A percentile compares a stretch with the other conserved stretches of the same genome.
These are phyloP conservation scores for Ulmus americana DNA, from an alignment of 331 rosid genomes.

Conservation along the genomic window DNA sequence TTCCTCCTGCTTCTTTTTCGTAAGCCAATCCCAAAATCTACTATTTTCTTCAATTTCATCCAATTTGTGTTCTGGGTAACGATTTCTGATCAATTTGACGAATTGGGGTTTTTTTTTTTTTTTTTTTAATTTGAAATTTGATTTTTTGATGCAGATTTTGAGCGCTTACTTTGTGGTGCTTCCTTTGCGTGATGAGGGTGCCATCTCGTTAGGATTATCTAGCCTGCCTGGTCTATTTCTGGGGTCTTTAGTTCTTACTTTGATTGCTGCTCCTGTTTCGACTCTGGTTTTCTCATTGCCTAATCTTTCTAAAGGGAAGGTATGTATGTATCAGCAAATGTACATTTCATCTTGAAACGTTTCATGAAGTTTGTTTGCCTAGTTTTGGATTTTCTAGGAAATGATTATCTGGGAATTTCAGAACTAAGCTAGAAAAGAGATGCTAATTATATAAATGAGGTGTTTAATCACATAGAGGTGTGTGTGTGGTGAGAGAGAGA, in stretches of 20 bases:
- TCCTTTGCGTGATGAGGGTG: slow-evolving; percentile 96
- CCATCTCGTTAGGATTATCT: slow-evolving; percentile 77
- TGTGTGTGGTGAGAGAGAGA: no score
- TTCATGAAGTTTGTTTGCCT: background rate
- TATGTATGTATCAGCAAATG: slow-evolving; percentile 8
- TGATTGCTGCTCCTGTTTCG: slow-evolving; percentile 78
- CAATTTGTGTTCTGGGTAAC: background rate
- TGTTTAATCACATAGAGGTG: no score
- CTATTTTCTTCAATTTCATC: background rate
- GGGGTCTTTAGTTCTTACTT: slow-evolving; percentile 75
- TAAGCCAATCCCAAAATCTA: slow-evolving; percentile 25
- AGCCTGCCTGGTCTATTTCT: slow-evolving; percentile 71
- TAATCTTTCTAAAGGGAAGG: slow-evolving; percentile 71
- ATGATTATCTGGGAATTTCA: background rate
- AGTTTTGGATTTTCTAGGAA: background rate
- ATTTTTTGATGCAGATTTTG: slow-evolving; percentile 53
- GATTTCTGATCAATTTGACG: background rate
- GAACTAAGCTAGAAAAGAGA: background rate
- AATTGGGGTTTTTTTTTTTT: background rate
- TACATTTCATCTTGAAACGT: background rate
- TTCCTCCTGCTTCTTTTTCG: slow-evolving; percentile 84
- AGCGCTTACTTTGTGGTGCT: slow-evolving; percentile 91
- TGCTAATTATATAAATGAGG: background rate
- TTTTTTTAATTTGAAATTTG: background rate
- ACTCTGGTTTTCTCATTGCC: slow-evolving; percentile 76